These are phyloP conservation scores for Vigna hirtella DNA, from an alignment of 306 rosid genomes.

Conservation along the genomic window DNA sequence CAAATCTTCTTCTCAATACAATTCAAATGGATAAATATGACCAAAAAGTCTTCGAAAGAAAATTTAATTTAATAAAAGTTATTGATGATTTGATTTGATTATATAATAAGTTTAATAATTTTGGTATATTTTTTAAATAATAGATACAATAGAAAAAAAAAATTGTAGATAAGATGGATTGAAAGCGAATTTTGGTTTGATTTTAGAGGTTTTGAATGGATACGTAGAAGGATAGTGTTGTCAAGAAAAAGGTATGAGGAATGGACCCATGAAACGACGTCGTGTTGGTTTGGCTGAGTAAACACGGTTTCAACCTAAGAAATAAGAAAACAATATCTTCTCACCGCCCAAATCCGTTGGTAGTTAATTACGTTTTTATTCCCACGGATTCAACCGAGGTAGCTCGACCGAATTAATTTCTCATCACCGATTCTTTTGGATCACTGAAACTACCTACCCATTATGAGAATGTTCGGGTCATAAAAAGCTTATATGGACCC, in stretches of 20 bases:
- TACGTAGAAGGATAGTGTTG: too few relatives aligned
- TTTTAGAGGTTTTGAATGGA: not conserved
- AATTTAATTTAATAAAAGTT: not conserved
- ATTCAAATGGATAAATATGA: not conserved
- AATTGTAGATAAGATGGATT: not conserved
- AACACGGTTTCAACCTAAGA: not conserved
- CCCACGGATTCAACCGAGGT: too few relatives aligned
- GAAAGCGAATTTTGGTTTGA: not conserved
- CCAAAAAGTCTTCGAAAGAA: not conserved
- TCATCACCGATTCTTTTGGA: not conserved
- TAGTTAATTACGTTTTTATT: not conserved
- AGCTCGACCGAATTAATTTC: not conserved
- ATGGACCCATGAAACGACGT: not conserved
- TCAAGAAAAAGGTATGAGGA: too few relatives aligned
- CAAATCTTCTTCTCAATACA: not conserved
- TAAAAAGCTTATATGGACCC: too few relatives aligned
- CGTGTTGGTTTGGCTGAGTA: not conserved
- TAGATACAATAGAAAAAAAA: not conserved
- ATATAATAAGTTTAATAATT: not conserved
- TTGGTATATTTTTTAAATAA: not conserved
- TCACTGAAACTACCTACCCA: not conserved
- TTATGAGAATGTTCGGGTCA: too few relatives aligned
- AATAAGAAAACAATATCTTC: not conserved
- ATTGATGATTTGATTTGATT: not conserved
- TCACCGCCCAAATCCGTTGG: conserved; percentile 8